Evolutionary conservation across 2,329 filamentous ascomycete species (phyloP), one percentile per base, ranked within the genome.

Genomic region (Diaporthe sp.): DNA sequence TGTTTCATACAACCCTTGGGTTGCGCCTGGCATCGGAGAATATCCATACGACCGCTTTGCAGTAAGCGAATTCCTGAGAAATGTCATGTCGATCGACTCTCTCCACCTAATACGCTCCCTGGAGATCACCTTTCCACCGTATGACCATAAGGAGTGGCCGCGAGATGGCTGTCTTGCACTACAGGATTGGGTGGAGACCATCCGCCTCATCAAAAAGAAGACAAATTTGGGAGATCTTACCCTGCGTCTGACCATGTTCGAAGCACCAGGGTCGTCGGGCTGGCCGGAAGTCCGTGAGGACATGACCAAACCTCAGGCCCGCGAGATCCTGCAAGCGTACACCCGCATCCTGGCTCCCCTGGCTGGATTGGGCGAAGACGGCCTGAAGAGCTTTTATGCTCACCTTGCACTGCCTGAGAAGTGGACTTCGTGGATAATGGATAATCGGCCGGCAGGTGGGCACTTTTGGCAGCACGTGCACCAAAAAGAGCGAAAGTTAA

Each of bases 11-110:
- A 9, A 10, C 15, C 61, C 61, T 9, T 35, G 3, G 9, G 0
- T 4, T 15, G 13, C 12, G 3, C 30, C 22, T 15, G 28, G 15
- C 4, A 45, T 5, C 1, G 1, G 3, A 33, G 0, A 7, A 5
- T 66, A 66, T 15, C 40, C 40, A 2, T 8, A 47, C 4, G 42
- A 50, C 1, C 2, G 40, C 0, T 33, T 66, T 4, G 40, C 40
- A 1, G 10, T 47, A 0, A 35, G 17, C 28, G 28, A 47, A 2
- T 66, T 47, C 8, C 4, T 66, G 40, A 66, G 19, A 38, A 19
- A 15, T 1, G 28, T 66, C 17, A 19, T 66, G 4, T 19, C 60
- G 4, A 5, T 9, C 19, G 28, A 33, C 42, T 35, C 28, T 17
- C 40, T 66, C 2, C 17, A 13, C 28, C 19, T 15, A 7, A 30